Base-by-base conservation (phyloP, 2,329 filamentous ascomycete species). In the Grosmannia huntii region DNA sequence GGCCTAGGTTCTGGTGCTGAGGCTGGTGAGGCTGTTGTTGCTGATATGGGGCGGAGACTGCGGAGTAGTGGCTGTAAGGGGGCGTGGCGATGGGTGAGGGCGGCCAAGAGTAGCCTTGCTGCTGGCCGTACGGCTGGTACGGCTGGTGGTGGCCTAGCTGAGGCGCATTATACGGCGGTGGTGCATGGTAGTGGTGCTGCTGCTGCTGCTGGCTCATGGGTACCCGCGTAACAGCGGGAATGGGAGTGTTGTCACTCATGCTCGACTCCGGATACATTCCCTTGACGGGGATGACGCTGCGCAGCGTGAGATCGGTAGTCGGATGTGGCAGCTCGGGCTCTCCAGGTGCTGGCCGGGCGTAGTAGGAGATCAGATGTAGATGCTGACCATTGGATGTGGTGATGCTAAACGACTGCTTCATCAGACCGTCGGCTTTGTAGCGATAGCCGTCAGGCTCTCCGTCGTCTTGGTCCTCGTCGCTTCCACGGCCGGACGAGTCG, bases 371-470 rank as follows among this genome's bases (percentile, higher is more conserved):
- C 56, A 99, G 81, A 73, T 99, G 94, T 2, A 99, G 83, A 69
- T 97, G 94, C 66, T 96, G 90, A 63, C 90, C 67, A 44, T 80
- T 85, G 1, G 88, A 90, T 1, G 94, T 97, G 25, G 91, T 96
- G 73, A 99, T 97, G 74, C 92, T 97, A 78, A 97, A 99, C 0
- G 94, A 97, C 73, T 99, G 94, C 80, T 99, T 99, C 90, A 97
- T 96, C 4, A 99, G 80, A 0, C 94, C 94, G 67, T 99, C 94
- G 11, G 87, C 89, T 77, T 96, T 99, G 74, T 96, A 96, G 63
- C 90, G 80, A 71, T 96, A 96, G 49, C 90, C 90, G 70, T 96
- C 90, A 0, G 89, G 89, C 66, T 95, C 90, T 65, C 83, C 87
- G 57, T 89, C 86, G 63, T 90, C 87, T 54, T 88, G 89, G 65